Evolutionary conservation across 768 basidiomycete species (phyloP).

Genomic region (Boletus barrowsii): DNA sequence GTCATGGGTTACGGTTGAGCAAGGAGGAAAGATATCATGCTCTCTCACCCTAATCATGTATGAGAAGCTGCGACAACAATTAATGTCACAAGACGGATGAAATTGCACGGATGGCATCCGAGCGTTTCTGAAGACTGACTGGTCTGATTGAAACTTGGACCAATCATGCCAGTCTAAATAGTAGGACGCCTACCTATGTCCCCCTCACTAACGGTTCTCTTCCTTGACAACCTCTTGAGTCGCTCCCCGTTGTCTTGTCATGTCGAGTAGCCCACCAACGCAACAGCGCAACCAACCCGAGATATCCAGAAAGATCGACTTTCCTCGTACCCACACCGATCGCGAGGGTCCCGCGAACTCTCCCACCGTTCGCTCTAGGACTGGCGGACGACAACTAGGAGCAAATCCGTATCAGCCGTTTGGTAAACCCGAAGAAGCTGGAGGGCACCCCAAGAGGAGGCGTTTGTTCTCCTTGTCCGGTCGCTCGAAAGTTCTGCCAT

Average conservation of each 20-base stretch:
- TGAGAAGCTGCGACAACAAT: too few relatives aligned
- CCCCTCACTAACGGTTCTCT: background rate
- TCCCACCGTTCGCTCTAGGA: background rate
- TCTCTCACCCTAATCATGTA: too few relatives aligned
- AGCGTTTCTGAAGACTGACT: slow-evolving; percentile 2
- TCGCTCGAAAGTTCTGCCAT: slow-evolving; percentile 10
- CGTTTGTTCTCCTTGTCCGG: slow-evolving; percentile 17
- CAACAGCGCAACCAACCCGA: slow-evolving; percentile 6
- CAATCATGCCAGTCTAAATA: background rate
- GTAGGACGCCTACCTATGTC: background rate
- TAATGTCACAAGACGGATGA: too few relatives aligned
- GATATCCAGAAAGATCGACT: background rate
- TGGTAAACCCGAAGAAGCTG: slow-evolving; percentile 7
- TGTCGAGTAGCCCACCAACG: slow-evolving; percentile 8
- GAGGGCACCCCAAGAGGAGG: slow-evolving; percentile 5
- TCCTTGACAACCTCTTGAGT: background rate
- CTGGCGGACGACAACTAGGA: background rate
- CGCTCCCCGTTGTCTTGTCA: background rate
- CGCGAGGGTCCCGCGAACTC: background rate
- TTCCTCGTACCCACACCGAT: background rate
- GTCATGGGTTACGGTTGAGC: too few relatives aligned
- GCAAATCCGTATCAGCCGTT: background rate
- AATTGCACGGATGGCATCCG: background rate
- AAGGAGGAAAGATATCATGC: too few relatives aligned
- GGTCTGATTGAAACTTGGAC: slow-evolving; percentile 18